Evolutionary conservation across 2,329 filamentous ascomycete species (phyloP), one percentile per base, ranked within the genome.

Genomic region (Penicillium palitans): DNA sequence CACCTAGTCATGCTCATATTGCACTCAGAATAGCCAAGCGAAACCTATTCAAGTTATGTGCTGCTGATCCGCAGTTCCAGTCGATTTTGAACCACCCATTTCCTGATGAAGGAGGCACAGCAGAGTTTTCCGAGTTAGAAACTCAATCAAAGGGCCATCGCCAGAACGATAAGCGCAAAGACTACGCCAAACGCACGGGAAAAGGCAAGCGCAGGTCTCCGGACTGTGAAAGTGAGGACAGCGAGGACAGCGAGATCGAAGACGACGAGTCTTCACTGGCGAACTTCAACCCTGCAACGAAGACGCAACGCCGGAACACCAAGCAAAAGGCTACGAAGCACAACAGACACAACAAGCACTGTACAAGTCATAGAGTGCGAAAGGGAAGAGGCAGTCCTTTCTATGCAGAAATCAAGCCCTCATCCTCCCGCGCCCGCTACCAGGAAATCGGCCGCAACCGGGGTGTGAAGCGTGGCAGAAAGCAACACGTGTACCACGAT

Each of bases 1-100:
- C 0, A 19, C 13, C 19, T 1, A 2, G 0, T 1, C 1, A 1
- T 33, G 29, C 19, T 24, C 0, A 0, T 13, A 0, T 0, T 1
- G n/a, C 3, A 47, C 13, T 31, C 6, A 3, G 5, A 8, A 2
- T 0, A 0, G 44, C 25, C 6, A 31, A 13, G 44, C 3, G 2
- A 46, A 19, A 19, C 10, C 1, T 19, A 4, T 0, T 5, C 6
- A 31, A 0, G 3, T 8, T 46, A 19, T 29, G 10, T 19, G 7
- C 12, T 21, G 2, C 4, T 31, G 12, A 47, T 31, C 2, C n/a
- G 4, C 1, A 0, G 3, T 0, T 31, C 7, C 1, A 21, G n/a
- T 9, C 27, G n/a, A 31, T 7, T 29, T 1, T 15, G 2, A 3
- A 27, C 24, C 9, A 6, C 1, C 2, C 3, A 21, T 12, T 10